phyloP scores from a whole-genome alignment of 2,329 filamentous ascomycete species.

The Epichloe glyceriae region DNA sequence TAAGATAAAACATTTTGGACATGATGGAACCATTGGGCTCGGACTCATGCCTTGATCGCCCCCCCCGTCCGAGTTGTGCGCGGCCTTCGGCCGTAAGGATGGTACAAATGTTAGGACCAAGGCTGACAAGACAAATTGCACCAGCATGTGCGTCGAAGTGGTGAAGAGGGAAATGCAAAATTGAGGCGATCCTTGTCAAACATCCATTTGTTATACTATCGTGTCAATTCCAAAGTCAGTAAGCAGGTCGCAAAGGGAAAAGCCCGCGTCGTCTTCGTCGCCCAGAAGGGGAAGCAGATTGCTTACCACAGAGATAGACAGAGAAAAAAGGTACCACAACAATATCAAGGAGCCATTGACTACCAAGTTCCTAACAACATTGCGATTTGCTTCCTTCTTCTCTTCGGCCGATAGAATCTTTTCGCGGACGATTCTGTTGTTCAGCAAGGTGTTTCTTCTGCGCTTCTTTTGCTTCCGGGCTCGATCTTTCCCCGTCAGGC shows the following conservation, averaged over 20 bases:
- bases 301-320: slow-evolving; percentile 79
- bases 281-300: slow-evolving; percentile 8
- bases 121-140: slow-evolving; percentile 73
- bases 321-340: slow-evolving; percentile 82
- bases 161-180: slow-evolving; percentile 95
- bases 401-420: slow-evolving; percentile 54
- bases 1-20: slow-evolving; percentile 83
- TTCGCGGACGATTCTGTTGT: slow-evolving; percentile 53
- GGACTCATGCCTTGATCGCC: slow-evolving; percentile 36
- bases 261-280: neutral
- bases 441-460: slow-evolving; percentile 53
- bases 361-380: slow-evolving; percentile 53
- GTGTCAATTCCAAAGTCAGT: slow-evolving; percentile 10
- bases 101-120: slow-evolving; percentile 73
- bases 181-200: slow-evolving; percentile 75
- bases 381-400: slow-evolving; percentile 62
- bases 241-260: neutral
- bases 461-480: slow-evolving; percentile 53
- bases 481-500: slow-evolving; percentile 62
- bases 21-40: slow-evolving; percentile 53
- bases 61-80: slow-evolving; percentile 35
- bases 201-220: slow-evolving; percentile 99
- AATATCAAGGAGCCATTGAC: slow-evolving; percentile 73
- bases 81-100: slow-evolving; percentile 56
- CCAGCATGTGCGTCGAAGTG: slow-evolving; percentile 87